A percentile compares a stretch with the other conserved stretches of the same genome.
Conservation (phyloP, 352 stramenopile species). For the Thalassiosira oceanica region DNA sequence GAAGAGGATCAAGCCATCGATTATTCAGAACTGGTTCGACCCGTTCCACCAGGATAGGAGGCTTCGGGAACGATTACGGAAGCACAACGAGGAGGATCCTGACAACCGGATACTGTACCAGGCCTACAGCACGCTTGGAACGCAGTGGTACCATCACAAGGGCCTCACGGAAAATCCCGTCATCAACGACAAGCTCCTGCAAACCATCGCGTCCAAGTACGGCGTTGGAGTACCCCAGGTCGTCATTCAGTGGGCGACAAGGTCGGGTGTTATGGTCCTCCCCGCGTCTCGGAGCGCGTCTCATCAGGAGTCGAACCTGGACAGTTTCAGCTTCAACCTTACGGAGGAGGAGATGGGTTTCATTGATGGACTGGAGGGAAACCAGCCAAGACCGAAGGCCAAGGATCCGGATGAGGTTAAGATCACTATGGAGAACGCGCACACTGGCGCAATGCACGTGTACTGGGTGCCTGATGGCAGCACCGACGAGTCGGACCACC, state of each 20-base stretch:
- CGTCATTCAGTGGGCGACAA: slow-evolving; percentile 69
- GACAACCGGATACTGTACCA: slow-evolving; percentile 69
- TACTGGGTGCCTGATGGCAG: slow-evolving; percentile 49
- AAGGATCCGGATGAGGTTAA: slow-evolving; percentile 24
- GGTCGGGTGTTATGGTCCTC: slow-evolving; percentile 59
- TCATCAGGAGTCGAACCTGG: slow-evolving; percentile 53
- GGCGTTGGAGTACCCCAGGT: slow-evolving; percentile 49
- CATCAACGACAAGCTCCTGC: slow-evolving; percentile 38
- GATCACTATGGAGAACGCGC: slow-evolving; percentile 40
- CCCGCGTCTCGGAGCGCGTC: slow-evolving; percentile 48
- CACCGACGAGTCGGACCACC: slow-evolving; percentile 12
- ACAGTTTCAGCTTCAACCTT: slow-evolving; percentile 47
- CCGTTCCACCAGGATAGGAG: slow-evolving; percentile 72
- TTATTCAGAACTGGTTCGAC: slow-evolving; percentile 84
- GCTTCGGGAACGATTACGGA: slow-evolving; percentile 41
- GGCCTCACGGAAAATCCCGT: slow-evolving; percentile 56
- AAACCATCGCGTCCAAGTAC: slow-evolving; percentile 55
- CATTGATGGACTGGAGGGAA: slow-evolving; percentile 66
- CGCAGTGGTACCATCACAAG: slow-evolving; percentile 64
- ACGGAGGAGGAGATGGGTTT: slow-evolving; percentile 43
- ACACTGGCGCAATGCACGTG: slow-evolving; percentile 25
- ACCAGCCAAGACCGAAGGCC: slow-evolving; percentile 14
- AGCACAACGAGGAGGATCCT: slow-evolving; percentile 21
- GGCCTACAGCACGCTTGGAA: slow-evolving; percentile 74
- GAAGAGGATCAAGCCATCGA: slow-evolving; percentile 53